These are phyloP conservation scores for Filobasidium floriforme DNA, from an alignment of 768 basidiomycete genomes.

Conservation along the genomic window DNA sequence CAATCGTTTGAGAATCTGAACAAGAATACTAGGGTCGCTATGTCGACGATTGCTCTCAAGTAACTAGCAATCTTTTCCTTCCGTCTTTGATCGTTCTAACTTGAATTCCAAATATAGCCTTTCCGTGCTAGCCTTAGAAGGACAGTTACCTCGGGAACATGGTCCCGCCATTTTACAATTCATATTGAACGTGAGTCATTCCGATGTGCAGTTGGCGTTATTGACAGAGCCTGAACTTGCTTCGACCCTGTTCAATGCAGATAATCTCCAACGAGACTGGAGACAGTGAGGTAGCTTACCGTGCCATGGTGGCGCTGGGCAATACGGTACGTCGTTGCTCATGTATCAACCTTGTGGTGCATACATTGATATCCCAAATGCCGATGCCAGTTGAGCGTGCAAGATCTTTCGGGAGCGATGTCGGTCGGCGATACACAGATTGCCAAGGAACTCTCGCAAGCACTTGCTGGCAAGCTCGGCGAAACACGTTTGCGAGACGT, in stretches of 20 bases:
- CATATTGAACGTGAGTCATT: conserved; percentile 30
- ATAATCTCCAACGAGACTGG: conserved; percentile 38
- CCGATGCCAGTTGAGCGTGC: conserved; percentile 28
- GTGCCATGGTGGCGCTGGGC: conserved; percentile 39
- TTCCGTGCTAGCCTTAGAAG: conserved; percentile 29
- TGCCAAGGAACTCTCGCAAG: conserved; percentile 26
- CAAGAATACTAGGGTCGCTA: conserved; percentile 61
- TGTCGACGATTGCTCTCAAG: conserved; percentile 84
- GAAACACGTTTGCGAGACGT: conserved; percentile 40
- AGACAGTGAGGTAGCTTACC: conserved; percentile 38
- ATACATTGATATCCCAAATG: not conserved
- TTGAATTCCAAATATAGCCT: conserved; percentile 23
- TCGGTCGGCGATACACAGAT: conserved; percentile 31
- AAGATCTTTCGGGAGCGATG: conserved; percentile 29
- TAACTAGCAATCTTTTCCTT: conserved; percentile 47
- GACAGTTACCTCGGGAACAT: conserved; percentile 23
- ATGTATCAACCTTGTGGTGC: not conserved
- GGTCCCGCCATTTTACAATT: conserved; percentile 27
- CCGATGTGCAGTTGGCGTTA: not conserved
- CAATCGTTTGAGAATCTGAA: conserved; percentile 21
- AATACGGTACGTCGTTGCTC: conserved; percentile 32
- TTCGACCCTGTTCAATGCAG: conserved; percentile 18
- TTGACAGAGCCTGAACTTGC: no score
- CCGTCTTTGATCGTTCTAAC: not conserved
- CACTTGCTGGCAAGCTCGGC: conserved; percentile 27